Evolutionary conservation across 148 eudicot species (phyloP), one percentile per base, ranked within the genome.

Genomic region (Vaccinium corymbosum): DNA sequence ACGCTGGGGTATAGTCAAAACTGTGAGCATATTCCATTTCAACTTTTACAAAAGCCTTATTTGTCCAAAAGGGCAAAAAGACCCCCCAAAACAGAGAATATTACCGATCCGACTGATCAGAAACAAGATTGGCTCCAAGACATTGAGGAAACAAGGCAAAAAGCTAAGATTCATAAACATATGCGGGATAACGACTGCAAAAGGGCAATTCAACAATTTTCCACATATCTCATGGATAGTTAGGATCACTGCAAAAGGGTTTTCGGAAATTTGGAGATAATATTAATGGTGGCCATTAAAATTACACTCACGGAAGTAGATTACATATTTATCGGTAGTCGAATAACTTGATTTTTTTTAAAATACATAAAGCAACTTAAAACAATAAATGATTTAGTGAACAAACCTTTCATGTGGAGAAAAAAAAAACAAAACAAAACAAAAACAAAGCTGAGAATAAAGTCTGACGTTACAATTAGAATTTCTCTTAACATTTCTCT

Each of bases 121-220:
- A 62, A 62, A 62, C 7, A 62, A n/a, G 27, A 62, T 20, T 19
- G 22, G 17, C 1, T 59, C 3, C 1, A 8, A n/a, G 20, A 15
- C 29, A 16, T 7, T 1, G 12, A 6, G 6, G 5, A 8, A 64
- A 7, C 48, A 48, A 16, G 46, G 16, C 15, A 76, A 57, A 76
- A 83, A 53, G 74, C 42, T 46, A 70, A 66, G 55, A 74, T 56
- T 42, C 80, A 75, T 20, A 7, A 59, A 56, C 61, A n/a, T 38
- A 75, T 82, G 42, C 70, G 56, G 38, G 71, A 74, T 38, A 55
- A 57, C 25, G 80, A 55, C 84, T 10, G 80, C 57, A 74, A 83
- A 75, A 75, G 52, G 71, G 8, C 42, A 22, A 22, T 13, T 42
- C n/a, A 38, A 10, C 7, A 17, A 75, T 15, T 16, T 15, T 15